Conservation (phyloP, 257 asterid genomes). For the Ophiorrhiza pumila region DNA sequence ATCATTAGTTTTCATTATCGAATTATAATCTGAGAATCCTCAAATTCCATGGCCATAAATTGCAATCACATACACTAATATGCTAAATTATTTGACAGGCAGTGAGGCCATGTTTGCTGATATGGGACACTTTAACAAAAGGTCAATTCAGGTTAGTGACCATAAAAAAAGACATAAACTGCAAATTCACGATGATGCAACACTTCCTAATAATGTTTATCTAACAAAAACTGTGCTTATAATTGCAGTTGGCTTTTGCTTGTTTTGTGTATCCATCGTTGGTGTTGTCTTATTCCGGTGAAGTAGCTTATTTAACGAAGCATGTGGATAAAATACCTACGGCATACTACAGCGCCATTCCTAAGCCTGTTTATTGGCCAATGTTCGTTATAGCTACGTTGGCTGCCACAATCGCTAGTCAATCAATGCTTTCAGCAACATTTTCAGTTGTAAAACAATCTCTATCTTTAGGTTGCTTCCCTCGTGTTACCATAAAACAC, state of each 20-base stretch:
- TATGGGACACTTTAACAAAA: conserved; percentile 24
- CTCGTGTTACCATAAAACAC: conserved; percentile 71
- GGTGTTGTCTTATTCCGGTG: conserved; percentile 2
- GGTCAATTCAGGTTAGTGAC: conserved; percentile 14
- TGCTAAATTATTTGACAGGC: neutral
- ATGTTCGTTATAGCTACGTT: conserved; percentile 61
- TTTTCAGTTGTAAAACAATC: conserved; percentile 79
- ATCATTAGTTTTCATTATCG: neutral
- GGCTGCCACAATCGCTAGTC: conserved; percentile 68
- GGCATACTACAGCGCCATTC: conserved; percentile 12
- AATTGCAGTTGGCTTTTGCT: conserved; percentile 18
- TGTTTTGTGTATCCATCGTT: conserved; percentile 13
- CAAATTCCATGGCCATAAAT: neutral
- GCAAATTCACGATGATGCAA: neutral
- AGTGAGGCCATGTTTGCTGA: conserved; percentile 24
- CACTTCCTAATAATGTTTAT: neutral
- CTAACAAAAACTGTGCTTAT: neutral
- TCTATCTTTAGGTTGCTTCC: conserved; percentile 65
- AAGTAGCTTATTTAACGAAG: conserved; percentile 11
- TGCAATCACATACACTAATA: neutral
- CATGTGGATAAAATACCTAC: neutral
- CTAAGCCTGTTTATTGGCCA: conserved; percentile 66
- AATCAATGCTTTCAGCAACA: conserved; percentile 63
- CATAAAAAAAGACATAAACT: too few relatives aligned
- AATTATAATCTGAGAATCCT: too few relatives aligned